These are phyloP conservation scores for Guyanaporus albipodus DNA, from an alignment of 768 basidiomycete species.

Conservation along the genomic window DNA sequence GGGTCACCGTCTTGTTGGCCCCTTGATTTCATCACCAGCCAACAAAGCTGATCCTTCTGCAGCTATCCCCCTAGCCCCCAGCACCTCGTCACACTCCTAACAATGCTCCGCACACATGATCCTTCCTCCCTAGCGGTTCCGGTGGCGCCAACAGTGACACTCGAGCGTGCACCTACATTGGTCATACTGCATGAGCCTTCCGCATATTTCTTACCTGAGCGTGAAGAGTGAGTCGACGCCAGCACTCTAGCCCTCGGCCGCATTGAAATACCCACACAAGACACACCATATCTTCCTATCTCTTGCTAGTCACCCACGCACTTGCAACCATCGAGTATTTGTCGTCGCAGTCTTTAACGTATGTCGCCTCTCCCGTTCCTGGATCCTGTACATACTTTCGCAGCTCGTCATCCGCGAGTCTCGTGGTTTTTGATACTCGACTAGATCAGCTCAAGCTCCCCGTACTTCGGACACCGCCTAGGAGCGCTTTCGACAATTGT, in stretches of 20 bases:
- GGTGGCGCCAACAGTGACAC: slow-evolving; percentile 31
- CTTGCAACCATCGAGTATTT: slow-evolving; percentile 40
- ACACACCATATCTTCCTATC: slow-evolving; percentile 46
- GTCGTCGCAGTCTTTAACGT: slow-evolving; percentile 25
- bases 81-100: slow-evolving; percentile 51
- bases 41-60: slow-evolving; percentile 8
- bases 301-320: slow-evolving; percentile 46
- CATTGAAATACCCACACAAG: slow-evolving; percentile 16
- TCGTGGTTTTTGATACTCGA: slow-evolving; percentile 60
- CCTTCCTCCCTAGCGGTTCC: slow-evolving; percentile 16
- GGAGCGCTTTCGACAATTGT: slow-evolving; percentile 11
- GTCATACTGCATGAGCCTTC: slow-evolving; percentile 61
- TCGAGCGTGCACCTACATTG: slow-evolving; percentile 43
- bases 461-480: slow-evolving; percentile 33
- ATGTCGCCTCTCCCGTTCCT: slow-evolving; percentile 3
- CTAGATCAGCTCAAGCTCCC: slow-evolving; percentile 51
- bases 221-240: slow-evolving; percentile 22
- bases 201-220: slow-evolving; percentile 41
- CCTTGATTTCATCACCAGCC: slow-evolving; percentile 1
- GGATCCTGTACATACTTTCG: neutral
- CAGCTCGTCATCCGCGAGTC: slow-evolving; percentile 25
- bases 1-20: slow-evolving; percentile 55
- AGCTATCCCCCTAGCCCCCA: slow-evolving; percentile 64
- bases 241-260: neutral
- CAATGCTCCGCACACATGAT: slow-evolving; percentile 40